Percentiles rank a stretch among this genome's conserved stretches.
Evolutionary conservation across 1,139 yeast genomes (phyloP).

Genomic region (Scheffersomyces cryptocercus): DNA sequence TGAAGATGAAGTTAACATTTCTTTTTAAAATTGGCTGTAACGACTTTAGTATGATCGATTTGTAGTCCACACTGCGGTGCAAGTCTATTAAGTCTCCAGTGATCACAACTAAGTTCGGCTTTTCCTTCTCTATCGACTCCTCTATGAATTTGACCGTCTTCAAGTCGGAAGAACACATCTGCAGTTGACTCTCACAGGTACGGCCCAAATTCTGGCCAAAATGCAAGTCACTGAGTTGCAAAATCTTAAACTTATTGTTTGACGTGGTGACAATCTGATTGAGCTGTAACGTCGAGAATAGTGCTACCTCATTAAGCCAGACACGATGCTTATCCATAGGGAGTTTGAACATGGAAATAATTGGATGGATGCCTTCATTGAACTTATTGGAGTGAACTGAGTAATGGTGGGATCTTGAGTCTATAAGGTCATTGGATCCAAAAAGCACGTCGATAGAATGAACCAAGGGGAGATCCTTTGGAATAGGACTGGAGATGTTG

Average conservation of each 20-base stretch:
- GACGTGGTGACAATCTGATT: slow-evolving; percentile 3
- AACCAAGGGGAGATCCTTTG: slow-evolving; percentile 15
- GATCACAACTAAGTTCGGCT: slow-evolving; percentile 38
- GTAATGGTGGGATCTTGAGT: slow-evolving; percentile 12
- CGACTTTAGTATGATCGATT: slow-evolving; percentile 37
- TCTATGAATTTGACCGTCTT: slow-evolving; percentile 32
- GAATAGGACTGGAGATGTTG: slow-evolving; percentile 8
- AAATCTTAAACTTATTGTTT: slow-evolving; percentile 25
- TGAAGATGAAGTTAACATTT: slow-evolving; percentile 35
- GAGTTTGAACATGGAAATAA: slow-evolving; percentile 10
- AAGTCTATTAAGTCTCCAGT: slow-evolving; percentile 44
- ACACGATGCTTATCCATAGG: neutral
- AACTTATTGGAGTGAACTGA: slow-evolving; percentile 7
- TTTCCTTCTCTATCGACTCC: slow-evolving; percentile 27
- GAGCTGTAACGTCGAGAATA: neutral
- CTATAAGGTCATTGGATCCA: slow-evolving; percentile 24
- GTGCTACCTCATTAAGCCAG: neutral
- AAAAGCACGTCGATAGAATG: slow-evolving; percentile 27
- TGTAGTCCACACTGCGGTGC: slow-evolving; percentile 25
- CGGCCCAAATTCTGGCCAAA: slow-evolving; percentile 33
- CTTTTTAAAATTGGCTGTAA: slow-evolving; percentile 34
- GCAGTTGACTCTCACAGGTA: slow-evolving; percentile 8
- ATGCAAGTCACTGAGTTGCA: slow-evolving; percentile 45
- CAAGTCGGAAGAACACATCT: slow-evolving; percentile 28
- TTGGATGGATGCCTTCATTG: slow-evolving; percentile 9